Percentiles rank a stretch among this genome's conserved stretches.
These are phyloP conservation scores for Malus hybrid DNA, from an alignment of 331 rosid genomes.

Conservation along the genomic window DNA sequence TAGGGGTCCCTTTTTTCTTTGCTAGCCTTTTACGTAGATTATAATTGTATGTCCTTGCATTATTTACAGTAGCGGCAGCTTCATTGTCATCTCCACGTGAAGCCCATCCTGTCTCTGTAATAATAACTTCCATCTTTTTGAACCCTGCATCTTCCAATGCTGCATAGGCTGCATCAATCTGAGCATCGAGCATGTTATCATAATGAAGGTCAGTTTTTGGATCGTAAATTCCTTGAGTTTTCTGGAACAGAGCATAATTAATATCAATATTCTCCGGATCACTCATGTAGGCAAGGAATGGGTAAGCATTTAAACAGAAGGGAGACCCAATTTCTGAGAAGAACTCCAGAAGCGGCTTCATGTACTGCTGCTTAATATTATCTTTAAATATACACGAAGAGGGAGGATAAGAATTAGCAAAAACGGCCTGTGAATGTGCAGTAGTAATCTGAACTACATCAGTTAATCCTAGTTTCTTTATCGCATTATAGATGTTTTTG, in stretches of 20 bases:
- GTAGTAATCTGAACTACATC: constrained; percentile 62
- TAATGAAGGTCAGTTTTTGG: constrained; percentile 57
- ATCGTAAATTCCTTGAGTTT: constrained; percentile 63
- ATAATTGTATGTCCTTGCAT: constrained; percentile 77
- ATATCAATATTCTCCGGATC: constrained; percentile 70
- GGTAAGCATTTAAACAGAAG: constrained; percentile 87
- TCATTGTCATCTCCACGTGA: constrained; percentile 60
- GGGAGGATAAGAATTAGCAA: constrained; percentile 70
- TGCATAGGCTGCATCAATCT: constrained; percentile 85
- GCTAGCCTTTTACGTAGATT: constrained; percentile 83
- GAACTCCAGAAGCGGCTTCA: constrained; percentile 78
- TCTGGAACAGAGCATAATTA: constrained; percentile 82
- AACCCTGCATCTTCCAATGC: constrained; percentile 74
- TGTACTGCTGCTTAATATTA: constrained; percentile 54
- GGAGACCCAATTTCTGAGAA: constrained; percentile 76
- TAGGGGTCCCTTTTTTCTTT: constrained; percentile 81
- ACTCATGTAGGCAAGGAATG: constrained; percentile 50
- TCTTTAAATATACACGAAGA: constrained; percentile 69
- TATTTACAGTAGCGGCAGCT: constrained; percentile 54
- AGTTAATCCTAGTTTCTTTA: constrained; percentile 40
- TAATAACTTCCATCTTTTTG: constrained; percentile 66
- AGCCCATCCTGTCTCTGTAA: constrained; percentile 97
- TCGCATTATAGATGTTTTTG: constrained; percentile 66
- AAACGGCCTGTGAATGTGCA: constrained; percentile 68
- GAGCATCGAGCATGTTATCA: constrained; percentile 97